Percentiles rank a stretch among this genome's conserved stretches.
These are phyloP conservation scores for Malassezia brasiliensis DNA, from an alignment of 1,284 basidiomycete species.

Conservation along the genomic window DNA sequence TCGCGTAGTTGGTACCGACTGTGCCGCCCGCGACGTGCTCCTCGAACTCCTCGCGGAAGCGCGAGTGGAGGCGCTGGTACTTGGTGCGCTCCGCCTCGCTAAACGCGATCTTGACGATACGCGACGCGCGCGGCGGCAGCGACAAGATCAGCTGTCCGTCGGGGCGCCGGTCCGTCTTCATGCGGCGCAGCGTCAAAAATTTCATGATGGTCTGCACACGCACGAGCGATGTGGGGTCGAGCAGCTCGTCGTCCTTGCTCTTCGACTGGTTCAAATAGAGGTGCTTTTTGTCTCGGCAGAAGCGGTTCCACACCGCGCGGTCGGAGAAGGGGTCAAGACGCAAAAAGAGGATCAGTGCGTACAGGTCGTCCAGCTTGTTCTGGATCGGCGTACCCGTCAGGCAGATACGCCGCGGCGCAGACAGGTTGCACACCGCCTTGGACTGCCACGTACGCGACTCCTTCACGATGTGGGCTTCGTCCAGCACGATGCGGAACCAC, in stretches of 20 bases:
- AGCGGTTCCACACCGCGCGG: conserved; percentile 83
- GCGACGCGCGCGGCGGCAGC: conserved; percentile 71
- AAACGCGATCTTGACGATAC: conserved; percentile 74
- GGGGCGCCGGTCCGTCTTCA: conserved; percentile 74
- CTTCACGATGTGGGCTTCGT: conserved; percentile 63
- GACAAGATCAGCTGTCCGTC: conserved; percentile 75
- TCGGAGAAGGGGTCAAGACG: conserved; percentile 85
- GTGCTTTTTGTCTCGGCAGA: conserved; percentile 81
- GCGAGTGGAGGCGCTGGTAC: conserved; percentile 76
- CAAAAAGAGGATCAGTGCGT: conserved; percentile 89
- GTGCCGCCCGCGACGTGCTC: conserved; percentile 79
- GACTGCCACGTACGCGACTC: conserved; percentile 87
- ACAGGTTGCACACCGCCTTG: conserved; percentile 84
- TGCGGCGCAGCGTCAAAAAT: conserved; percentile 85
- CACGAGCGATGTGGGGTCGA: conserved; percentile 75
- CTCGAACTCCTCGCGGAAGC: conserved; percentile 80
- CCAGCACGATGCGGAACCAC: conserved; percentile 55
- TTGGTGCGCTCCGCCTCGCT: conserved; percentile 70
- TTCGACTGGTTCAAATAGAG: conserved; percentile 12
- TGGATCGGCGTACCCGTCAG: conserved; percentile 96
- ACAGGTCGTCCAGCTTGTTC: conserved; percentile 96
- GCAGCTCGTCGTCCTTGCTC: conserved; percentile 19
- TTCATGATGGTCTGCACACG: conserved; percentile 97
- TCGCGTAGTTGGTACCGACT: conserved; percentile 88
- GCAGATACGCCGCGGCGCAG: conserved; percentile 83